These are phyloP conservation scores for Rosa persica DNA, from an alignment of 306 rosid species.

Conservation along the genomic window DNA sequence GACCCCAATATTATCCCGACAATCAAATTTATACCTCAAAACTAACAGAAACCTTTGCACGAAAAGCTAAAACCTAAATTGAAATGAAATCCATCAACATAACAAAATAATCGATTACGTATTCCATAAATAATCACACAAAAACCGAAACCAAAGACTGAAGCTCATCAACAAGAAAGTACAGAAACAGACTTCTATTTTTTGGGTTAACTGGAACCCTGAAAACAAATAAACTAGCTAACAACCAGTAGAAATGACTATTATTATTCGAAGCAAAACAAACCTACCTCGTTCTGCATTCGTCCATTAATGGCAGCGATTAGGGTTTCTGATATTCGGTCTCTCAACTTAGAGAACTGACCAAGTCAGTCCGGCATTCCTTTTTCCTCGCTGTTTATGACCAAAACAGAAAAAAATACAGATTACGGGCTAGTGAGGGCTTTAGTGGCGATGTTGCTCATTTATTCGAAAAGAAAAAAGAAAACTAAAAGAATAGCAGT, in stretches of 20 bases:
- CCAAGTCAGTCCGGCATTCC: not conserved
- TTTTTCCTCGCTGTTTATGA: not conserved
- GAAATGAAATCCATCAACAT: slow-evolving; percentile 8
- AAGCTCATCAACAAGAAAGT: not conserved
- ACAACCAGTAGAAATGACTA: not conserved
- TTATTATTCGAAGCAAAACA: slow-evolving; percentile 1
- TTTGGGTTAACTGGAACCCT: not conserved
- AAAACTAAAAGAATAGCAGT: too few relatives aligned
- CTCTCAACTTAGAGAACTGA: slow-evolving; percentile 4
- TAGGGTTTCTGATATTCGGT: slow-evolving; percentile 11
- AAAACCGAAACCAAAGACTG: not conserved
- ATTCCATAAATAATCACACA: not conserved
- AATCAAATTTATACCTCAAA: not conserved
- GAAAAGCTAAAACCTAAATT: not conserved
- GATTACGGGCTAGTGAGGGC: not conserved
- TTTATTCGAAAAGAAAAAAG: too few relatives aligned
- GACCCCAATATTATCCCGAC: not conserved
- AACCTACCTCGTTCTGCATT: slow-evolving; percentile 1
- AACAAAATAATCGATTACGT: not conserved
- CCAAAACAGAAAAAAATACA: slow-evolving; percentile 10
- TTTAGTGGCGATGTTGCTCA: not conserved
- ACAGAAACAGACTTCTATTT: not conserved
- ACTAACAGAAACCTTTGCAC: not conserved
- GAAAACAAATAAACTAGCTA: not conserved
- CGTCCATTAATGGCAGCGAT: not conserved